Evolutionary conservation across 2,329 filamentous ascomycete species (phyloP), one percentile per base, ranked within the genome.

Genomic region (Arthrobotrys iridis): DNA sequence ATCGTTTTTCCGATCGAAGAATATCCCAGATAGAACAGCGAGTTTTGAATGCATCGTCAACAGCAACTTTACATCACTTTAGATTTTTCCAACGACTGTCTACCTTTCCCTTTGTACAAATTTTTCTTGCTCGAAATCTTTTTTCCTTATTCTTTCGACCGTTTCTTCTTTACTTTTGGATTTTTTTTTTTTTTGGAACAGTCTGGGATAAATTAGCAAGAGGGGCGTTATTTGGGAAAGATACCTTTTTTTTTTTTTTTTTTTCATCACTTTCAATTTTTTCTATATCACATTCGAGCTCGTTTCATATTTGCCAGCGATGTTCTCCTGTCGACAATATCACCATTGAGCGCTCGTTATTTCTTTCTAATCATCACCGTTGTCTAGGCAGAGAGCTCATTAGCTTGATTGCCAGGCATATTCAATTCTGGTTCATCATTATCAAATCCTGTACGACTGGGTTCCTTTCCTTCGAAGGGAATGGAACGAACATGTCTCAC

Each of bases 191-290:
- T 73, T 55, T 67, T 75, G 46, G 70, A 60, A 59, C 66, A 57
- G 55, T 41, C 50, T 65, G 76, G 77, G 72, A 77, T 65, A 76
- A 73, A 75, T 77, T 74, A 77, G 73, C 77, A 77, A 76, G 68
- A 77, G 77, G 76, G 77, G 76, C 74, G 76, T 77, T 70, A 60
- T 77, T 75, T 67, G 77, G 77, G 71, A 75, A 77, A 77, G 77
- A 77, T 77, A 77, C 77, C 77, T 78, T 75, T 41, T 57, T 46
- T 75, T 48, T 58, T 40, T 37, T 75, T 64, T 46, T 50, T 62
- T 48, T 62, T 75, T 45, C 50, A 35, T 33, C n/a, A n/a, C n/a
- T 63, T 72, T 55, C 70, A 66, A 45, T 59, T 41, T 72, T 70
- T 41, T 68, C n/a, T n/a, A n/a, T n/a, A n/a, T n/a, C n/a, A n/a